A percentile compares a stretch with the other conserved stretches of the same genome.
Conservation (phyloP, 1,284 basidiomycete species). For the Ustilago loliicola region DNA sequence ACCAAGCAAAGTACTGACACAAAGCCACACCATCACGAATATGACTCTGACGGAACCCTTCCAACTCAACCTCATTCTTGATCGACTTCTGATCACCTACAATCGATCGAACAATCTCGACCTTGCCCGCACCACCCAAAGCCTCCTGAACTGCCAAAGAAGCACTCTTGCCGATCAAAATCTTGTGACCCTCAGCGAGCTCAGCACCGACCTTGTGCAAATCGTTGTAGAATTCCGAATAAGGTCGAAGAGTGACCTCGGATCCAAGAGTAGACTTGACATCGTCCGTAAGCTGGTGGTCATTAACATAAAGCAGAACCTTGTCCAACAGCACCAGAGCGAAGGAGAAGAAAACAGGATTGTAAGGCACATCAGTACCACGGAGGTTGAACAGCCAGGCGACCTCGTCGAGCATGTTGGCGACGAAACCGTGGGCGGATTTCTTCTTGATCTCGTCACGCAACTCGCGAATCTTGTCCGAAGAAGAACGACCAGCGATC, state of each 20-base stretch:
- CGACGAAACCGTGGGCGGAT: slow-evolving; percentile 60
- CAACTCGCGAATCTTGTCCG: slow-evolving; percentile 62
- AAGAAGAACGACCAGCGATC: slow-evolving; percentile 74
- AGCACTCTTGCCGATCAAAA: slow-evolving; percentile 66
- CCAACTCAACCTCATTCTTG: slow-evolving; percentile 87
- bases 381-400: slow-evolving; percentile 90
- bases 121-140: slow-evolving; percentile 62
- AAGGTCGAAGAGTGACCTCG: slow-evolving; percentile 79
- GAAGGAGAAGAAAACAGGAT: slow-evolving; percentile 93
- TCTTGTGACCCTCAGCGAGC: slow-evolving; percentile 48
- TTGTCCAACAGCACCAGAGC: slow-evolving; percentile 80
- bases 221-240: slow-evolving; percentile 72
- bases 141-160: slow-evolving; percentile 67
- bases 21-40: slow-evolving; percentile 91
- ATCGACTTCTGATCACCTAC: slow-evolving; percentile 87
- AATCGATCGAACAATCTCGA: slow-evolving; percentile 71
- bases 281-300: slow-evolving; percentile 76
- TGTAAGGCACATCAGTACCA: slow-evolving; percentile 91
- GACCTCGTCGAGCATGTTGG: slow-evolving; percentile 69
- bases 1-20: slow-evolving; percentile 85
- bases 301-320: slow-evolving; percentile 82
- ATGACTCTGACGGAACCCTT: slow-evolving; percentile 90
- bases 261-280: slow-evolving; percentile 76
- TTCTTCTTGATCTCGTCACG: slow-evolving; percentile 61
- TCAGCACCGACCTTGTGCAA: slow-evolving; percentile 48